Evolutionary conservation across 1,284 basidiomycete genomes (phyloP).

Genomic region (Rhodotorula sp.): DNA sequence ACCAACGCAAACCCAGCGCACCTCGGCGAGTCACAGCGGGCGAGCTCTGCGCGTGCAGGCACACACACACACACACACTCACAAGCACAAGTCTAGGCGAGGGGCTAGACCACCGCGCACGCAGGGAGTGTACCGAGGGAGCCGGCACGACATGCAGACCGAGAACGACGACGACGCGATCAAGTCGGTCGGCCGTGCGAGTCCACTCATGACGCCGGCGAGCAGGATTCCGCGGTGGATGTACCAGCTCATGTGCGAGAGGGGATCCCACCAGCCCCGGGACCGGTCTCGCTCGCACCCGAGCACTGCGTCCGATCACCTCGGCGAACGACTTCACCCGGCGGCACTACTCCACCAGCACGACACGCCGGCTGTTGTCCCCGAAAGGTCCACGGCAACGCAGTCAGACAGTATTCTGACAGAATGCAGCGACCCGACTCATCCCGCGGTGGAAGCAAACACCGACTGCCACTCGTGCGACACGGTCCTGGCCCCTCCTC

Average conservation of each 20-base stretch:
- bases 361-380: not conserved
- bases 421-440: not conserved
- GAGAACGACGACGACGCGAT: not conserved
- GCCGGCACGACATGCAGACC: too few relatives aligned
- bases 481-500: not conserved
- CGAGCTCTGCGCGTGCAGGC: not conserved
- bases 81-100: not conserved
- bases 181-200: not conserved
- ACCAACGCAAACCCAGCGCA: not conserved
- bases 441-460: not conserved
- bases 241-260: slow-evolving; percentile 13
- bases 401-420: not conserved
- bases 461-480: not conserved
- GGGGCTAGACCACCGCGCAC: not conserved
- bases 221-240: slow-evolving; percentile 10
- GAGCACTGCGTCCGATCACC: not conserved
- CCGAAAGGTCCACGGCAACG: not conserved
- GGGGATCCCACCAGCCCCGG: not conserved
- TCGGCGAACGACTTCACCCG: not conserved
- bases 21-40: not conserved
- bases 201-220: not conserved
- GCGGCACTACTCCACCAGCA: too few relatives aligned
- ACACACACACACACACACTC: not conserved
- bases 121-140: too few relatives aligned
- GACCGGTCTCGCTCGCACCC: not conserved